Evolutionary conservation across 345 rosid species (phyloP), one percentile per base, ranked within the genome.

Genomic region (Psidium guajava): DNA sequence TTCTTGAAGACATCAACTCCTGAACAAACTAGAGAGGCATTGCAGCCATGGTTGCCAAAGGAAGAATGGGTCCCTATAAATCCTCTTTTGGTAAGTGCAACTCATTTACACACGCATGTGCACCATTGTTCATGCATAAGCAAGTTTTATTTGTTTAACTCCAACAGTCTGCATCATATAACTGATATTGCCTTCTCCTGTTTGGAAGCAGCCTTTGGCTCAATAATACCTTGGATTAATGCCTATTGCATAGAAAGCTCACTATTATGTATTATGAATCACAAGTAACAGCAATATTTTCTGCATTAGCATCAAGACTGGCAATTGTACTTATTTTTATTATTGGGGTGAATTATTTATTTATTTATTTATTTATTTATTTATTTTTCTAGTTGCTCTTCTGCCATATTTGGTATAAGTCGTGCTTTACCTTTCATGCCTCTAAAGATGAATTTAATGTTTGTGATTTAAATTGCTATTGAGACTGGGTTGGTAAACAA

Each of bases 11-110:
- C 97, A 55, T 91, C 93, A 20, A 88, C 93, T 74, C 99, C 98
- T 0, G 98, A 97, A 91, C 92, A 94, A 93, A 97, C 99, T 83
- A 93, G 98, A 91, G 92, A 88, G 87, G 95, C 94, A 24, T 86
- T 97, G 90, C 97, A 97, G 84, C 91, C 86, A 16, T 95, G 99
- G 99, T 96, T 97, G 90, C 99, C 99, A 21, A 97, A 94, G 91
- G 97, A 94, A 86, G 98, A 95, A 88, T 95, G 97, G 98, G 93
- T 90, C 88, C 93, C 95, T 59, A 93, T 97, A 73, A 97, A 96
- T 90, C 96, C 97, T 87, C 98, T 95, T 85, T 88, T 95, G 96
- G 99, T 95, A 90, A 25, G 89, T 87, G 15, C 42, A 28, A 28
- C 74, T 28, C 74, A 61, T 61, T 61, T 61, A 7, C 74, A 61